Percentiles rank a stretch among this genome's conserved stretches.
phyloP scores from a whole-genome alignment of 345 rosid species.

The Camelina laxa region DNA sequence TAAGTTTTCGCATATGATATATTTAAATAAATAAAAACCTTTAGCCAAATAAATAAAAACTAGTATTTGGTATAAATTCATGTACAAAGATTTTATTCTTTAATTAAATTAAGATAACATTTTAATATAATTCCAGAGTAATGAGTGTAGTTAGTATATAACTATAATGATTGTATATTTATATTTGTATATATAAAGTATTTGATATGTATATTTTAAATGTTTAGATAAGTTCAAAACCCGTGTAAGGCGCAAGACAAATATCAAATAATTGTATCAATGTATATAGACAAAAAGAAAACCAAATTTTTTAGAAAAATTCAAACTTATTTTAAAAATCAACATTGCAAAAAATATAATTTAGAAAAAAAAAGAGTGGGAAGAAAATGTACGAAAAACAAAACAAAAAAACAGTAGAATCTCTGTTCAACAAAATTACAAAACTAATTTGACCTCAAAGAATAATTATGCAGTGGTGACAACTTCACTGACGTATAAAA shows the following conservation, averaged over 20 bases:
- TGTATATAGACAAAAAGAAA: background rate
- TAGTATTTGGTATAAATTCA: background rate
- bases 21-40: background rate
- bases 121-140: background rate
- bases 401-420: conserved; percentile 32
- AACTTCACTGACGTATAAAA: conserved; percentile 15
- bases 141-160: background rate
- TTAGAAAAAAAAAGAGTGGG: conserved; percentile 10
- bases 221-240: background rate
- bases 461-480: conserved; percentile 31
- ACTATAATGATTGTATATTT: background rate
- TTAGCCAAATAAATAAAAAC: background rate
- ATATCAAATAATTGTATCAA: background rate
- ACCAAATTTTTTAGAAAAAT: background rate
- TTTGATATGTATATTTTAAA: background rate
- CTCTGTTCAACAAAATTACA: conserved; percentile 33
- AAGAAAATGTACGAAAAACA: conserved; percentile 9
- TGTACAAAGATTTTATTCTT: background rate
- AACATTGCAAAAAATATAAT: background rate
- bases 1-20: no score
- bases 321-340: background rate
- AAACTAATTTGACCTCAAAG: conserved; percentile 32
- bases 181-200: no score
- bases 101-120: background rate
- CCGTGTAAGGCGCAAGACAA: background rate